Evolutionary conservation across 345 rosid species (phyloP).

Genomic region (Lumnitzera racemosa): DNA sequence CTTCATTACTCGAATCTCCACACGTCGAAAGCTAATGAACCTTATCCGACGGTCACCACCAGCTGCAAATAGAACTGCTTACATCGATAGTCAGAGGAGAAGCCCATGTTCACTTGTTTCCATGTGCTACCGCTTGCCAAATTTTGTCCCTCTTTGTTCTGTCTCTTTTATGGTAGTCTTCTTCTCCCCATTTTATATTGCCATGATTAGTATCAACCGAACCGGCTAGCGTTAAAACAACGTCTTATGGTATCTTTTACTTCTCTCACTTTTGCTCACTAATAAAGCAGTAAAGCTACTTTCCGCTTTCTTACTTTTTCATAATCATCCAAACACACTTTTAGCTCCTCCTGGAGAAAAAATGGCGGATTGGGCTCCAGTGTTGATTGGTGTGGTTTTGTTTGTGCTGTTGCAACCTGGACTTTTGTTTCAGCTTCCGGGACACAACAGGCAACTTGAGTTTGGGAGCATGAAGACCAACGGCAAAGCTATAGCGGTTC

Average conservation of each 20-base stretch:
- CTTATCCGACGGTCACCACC: too few species aligned
- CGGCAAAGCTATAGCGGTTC: constrained; percentile 82
- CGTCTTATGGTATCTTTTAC: neutral
- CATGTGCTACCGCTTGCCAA: too few species aligned
- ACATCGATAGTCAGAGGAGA: too few species aligned
- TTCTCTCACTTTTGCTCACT: neutral
- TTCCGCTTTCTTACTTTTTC: neutral
- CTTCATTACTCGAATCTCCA: too few species aligned
- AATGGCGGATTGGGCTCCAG: constrained; percentile 98
- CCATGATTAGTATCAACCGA: too few species aligned
- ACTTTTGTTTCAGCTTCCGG: constrained; percentile 70
- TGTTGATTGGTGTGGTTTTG: constrained; percentile 67
- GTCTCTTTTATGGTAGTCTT: neutral
- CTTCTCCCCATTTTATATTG: neutral
- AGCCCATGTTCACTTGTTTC: too few species aligned
- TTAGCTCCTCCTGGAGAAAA: neutral
- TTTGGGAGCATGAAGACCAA: constrained; percentile 87
- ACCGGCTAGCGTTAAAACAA: neutral
- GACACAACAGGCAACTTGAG: constrained; percentile 46
- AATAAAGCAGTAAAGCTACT: too few species aligned
- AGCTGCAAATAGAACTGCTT: too few species aligned
- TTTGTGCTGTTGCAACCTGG: constrained; percentile 88
- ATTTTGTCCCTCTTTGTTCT: too few species aligned
- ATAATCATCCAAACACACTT: too few species aligned
- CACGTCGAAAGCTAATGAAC: too few species aligned